Conservation (phyloP, 179 eudicot genomes). For the Sideroxylon spinosum region DNA sequence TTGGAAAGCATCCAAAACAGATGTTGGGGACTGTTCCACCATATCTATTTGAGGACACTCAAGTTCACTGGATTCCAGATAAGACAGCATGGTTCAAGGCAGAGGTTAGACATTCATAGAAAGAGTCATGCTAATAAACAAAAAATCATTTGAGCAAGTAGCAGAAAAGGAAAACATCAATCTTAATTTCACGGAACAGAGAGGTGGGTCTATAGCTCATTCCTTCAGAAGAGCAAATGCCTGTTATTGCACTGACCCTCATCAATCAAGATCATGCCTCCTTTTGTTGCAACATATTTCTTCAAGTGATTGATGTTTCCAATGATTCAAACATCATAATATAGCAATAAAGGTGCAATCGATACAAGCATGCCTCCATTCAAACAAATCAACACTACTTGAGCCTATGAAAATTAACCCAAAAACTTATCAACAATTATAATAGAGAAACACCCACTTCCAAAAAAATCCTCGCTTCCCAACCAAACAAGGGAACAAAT, state of each 20-base stretch:
- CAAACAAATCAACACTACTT: not conserved
- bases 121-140: not conserved
- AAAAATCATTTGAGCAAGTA: not conserved
- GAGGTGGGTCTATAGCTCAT: not conserved
- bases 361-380: not conserved
- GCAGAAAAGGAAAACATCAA: not conserved
- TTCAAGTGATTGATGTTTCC: conserved; percentile 4
- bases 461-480: not conserved
- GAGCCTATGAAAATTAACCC: not conserved
- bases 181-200: not conserved
- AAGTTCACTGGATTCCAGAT: conserved; percentile 47
- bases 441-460: not conserved
- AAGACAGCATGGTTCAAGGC: not conserved
- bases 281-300: not conserved
- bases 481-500: not conserved
- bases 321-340: not conserved
- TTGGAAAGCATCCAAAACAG: conserved; percentile 55
- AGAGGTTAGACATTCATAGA: not conserved
- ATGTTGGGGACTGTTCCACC: conserved; percentile 49
- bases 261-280: not conserved
- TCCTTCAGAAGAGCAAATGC: not conserved
- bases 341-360: not conserved
- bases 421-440: too few species aligned
- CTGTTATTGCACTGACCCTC: not conserved
- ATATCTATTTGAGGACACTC: conserved; percentile 38